Base-by-base conservation (phyloP, 768 basidiomycete species). In the Coprinopsis sp. region DNA sequence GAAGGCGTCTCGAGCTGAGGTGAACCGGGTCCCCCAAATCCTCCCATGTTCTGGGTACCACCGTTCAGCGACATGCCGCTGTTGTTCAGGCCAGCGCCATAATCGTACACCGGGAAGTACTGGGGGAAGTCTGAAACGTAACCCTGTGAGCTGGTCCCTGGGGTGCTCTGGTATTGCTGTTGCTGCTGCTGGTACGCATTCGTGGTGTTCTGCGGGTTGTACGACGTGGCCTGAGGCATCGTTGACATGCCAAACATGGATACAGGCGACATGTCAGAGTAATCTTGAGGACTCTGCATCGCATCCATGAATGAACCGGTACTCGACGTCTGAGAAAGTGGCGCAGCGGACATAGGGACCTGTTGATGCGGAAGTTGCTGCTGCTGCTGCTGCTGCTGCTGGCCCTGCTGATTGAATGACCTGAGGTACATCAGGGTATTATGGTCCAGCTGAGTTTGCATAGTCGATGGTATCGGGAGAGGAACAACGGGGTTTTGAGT, bases 91-190 rank as follows among this genome's bases (percentile, higher is more conserved):
- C 60, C 64, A 52, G 71, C 37, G 24, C 71, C 75, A 58, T 87
- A 87, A 59, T 87, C 85, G 54, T 83, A 87, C 25, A 87, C 84
- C 1, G 83, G 75, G 72, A 88, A 87, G 55, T 87, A 87, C 56
- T 74, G 77, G 12, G 84, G 85, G 65, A 81, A 78, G 29, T 49
- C 47, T 25, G 46, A 14, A 27, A 50, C 60, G 31, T 45, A 23
- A 34, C 37, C 27, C 31, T 36, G 30, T 47, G 38, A 38, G n/a
- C 21, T 23, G 27, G 19, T 7, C 13, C 13, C 6, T 30, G 43
- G 25, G 39, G 28, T n/a, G 22, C 37, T 46, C 23, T 33, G 40
- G 33, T 37, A 18, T 22, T 60, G 52, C 23, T 58, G 58, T 37
- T 58, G 61, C 44, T 64, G 59, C 44, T 56, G 51, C 36, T 58